Conservation (phyloP, 139 green algal species). For the Closterium sp. region DNA sequence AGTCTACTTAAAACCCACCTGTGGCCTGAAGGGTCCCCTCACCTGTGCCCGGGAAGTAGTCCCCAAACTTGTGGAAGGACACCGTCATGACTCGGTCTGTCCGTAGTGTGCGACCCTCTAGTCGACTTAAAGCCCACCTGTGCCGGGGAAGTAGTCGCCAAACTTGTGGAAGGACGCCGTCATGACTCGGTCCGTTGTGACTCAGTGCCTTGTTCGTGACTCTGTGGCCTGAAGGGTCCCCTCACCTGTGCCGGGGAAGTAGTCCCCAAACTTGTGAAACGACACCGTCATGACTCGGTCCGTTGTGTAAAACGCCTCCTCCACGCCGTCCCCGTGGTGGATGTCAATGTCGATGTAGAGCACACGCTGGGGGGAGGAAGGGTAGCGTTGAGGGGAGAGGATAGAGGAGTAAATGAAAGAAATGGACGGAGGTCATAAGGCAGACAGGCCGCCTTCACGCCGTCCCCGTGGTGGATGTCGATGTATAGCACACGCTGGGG, state of each 20-base stretch:
- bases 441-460: no score
- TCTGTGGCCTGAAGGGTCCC: not conserved
- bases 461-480: no score
- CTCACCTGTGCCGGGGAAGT: slow-evolving; percentile 92
- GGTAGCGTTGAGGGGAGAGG: no score
- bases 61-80: slow-evolving; percentile 96
- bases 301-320: slow-evolving; percentile 67
- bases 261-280: slow-evolving; percentile 98
- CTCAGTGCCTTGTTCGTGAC: no score
- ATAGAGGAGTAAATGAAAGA: no score
- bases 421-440: no score
- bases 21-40: slow-evolving; percentile 7
- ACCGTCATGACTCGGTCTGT: no score
- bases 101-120: no score
- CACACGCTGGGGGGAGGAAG: slow-evolving; percentile 20
- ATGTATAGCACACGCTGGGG: no score
- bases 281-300: slow-evolving; percentile 90
- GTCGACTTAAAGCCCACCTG: no score
- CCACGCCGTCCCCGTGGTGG: slow-evolving; percentile 68
- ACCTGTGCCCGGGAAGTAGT: slow-evolving; percentile 97
- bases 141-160: slow-evolving; percentile 97
- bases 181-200: slow-evolving; percentile 97
- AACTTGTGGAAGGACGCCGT: slow-evolving; percentile 94
- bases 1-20: no score
- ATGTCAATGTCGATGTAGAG: no score